Base-by-base conservation (phyloP, 164 flowering plant species). In the Malania oleifera region DNA sequence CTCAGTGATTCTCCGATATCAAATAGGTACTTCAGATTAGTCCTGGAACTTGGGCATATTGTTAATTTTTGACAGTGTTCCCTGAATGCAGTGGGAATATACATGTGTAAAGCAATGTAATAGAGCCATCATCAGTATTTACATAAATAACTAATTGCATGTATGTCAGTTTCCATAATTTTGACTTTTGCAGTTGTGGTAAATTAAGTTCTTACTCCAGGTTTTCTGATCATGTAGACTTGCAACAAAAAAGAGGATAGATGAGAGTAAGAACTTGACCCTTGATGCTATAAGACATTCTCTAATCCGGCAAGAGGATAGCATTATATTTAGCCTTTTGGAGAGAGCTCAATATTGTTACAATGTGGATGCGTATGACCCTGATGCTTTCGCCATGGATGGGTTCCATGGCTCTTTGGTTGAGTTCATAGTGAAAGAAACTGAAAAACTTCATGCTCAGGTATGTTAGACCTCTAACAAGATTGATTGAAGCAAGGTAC, bases 401-500 rank as follows among this genome's bases (percentile, higher is more conserved):
- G 95, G 86, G 1, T 85, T 82, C 64, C 67, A 72, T 23, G 91
- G 92, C 25, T 90, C 96, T 50, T 71, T 93, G 70, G 85, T 90
- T 41, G 92, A 90, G 68, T 90, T 53, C 58, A 79, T 93, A 74
- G 68, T 93, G 41, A 82, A 58, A 70, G 95, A 85, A 75, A 90
- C 96, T 37, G 99, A 93, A 67, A 86, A 68, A 76, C 95, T 93
- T 68, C 99, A 93, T 67, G 89, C 86, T 37, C 73, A 76, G 92
- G 98, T 93, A 72, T 67, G 58, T 41, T 39, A 24, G 37, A 41
- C 29, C 41, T 59, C 24, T 7, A 19, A n/a, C 24, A 41, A 27
- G 45, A 48, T 51, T 5, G 26, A 10, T 37, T 0, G n/a, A 18
- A 12, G 23, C 23, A 26, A 46, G 13, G 18, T 10, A 44, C 13